Percentiles rank a stretch among this genome's conserved stretches.
Evolutionary conservation across 208 protist genomes (phyloP).

Genomic region (Histomonas meleagridis): DNA sequence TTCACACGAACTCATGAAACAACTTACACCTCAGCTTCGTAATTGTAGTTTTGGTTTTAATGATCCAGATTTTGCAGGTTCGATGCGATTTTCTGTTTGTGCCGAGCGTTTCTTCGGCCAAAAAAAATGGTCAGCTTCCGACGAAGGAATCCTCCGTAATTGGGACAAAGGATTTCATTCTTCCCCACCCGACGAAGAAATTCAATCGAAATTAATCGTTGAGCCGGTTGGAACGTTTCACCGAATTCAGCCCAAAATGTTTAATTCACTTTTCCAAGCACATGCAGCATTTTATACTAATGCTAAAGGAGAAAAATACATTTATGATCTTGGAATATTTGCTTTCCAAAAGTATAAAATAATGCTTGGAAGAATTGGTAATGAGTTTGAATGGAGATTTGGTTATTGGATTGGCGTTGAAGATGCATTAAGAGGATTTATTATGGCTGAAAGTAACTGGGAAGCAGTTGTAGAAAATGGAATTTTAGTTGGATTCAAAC

Average conservation of each 20-base stretch:
- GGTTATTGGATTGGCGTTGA: neutral
- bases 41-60: neutral
- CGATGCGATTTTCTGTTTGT: neutral
- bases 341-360: neutral
- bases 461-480: neutral
- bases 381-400: neutral
- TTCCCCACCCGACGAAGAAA: neutral
- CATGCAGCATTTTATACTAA: neutral
- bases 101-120: neutral
- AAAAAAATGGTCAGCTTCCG: neutral
- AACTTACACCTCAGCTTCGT: neutral
- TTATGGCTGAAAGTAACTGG: neutral
- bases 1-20: neutral
- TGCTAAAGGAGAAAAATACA: neutral
- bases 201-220: neutral
- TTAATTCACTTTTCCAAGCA: neutral
- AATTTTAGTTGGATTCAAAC: neutral
- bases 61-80: constrained; percentile 25
- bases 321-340: neutral
- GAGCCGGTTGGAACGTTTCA: neutral
- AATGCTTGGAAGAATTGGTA: neutral
- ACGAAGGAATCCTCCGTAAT: neutral
- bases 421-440: neutral
- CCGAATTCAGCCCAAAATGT: neutral
- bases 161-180: constrained; percentile 1